phyloP scores from a whole-genome alignment of 148 eudicot species.

The Simmondsia chinensis region DNA sequence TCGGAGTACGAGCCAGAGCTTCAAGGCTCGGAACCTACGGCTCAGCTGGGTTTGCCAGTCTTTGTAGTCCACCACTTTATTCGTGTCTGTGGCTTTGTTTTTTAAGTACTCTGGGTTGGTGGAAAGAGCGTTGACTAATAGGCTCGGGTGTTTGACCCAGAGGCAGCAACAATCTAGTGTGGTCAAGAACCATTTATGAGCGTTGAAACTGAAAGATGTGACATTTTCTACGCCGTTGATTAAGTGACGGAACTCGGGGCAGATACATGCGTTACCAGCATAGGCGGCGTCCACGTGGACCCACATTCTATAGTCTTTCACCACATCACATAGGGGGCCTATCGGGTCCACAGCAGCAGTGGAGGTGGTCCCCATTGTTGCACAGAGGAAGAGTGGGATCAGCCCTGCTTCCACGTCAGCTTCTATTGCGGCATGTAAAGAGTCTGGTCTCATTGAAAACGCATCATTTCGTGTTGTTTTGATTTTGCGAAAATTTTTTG shows the following conservation, averaged over 20 bases:
- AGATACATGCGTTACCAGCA: constrained; percentile 34
- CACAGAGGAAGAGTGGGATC: too few relatives aligned
- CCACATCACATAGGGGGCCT: constrained; percentile 8
- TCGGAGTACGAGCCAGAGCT: too few relatives aligned
- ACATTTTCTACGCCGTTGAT: constrained; percentile 25
- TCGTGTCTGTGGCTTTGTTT: too few relatives aligned
- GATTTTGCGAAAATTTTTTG: constrained; percentile 18
- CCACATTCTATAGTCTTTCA: constrained; percentile 16
- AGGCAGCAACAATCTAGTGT: constrained; percentile 35
- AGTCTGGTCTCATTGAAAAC: too few relatives aligned
- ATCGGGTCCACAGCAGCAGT: constrained; percentile 15
- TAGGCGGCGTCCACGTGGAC: constrained; percentile 34
- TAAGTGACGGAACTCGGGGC: constrained; percentile 25
- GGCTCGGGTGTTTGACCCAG: constrained; percentile 26
- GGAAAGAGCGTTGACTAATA: constrained; percentile 21
- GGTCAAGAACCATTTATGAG: constrained; percentile 36
- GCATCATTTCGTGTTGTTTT: constrained; percentile 4
- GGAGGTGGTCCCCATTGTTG: too few relatives aligned
- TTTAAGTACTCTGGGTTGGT: constrained; percentile 23
- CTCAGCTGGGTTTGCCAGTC: constrained; percentile 33
- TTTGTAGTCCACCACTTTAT: constrained; percentile 32
- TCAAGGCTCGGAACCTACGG: constrained; percentile 26
- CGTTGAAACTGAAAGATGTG: constrained; percentile 30
- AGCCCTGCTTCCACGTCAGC: too few relatives aligned
- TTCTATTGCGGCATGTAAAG: too few relatives aligned